Evolutionary conservation across 495 filamentous ascomycete genomes (phyloP).

Genomic region (Hypoxylon perforatum): DNA sequence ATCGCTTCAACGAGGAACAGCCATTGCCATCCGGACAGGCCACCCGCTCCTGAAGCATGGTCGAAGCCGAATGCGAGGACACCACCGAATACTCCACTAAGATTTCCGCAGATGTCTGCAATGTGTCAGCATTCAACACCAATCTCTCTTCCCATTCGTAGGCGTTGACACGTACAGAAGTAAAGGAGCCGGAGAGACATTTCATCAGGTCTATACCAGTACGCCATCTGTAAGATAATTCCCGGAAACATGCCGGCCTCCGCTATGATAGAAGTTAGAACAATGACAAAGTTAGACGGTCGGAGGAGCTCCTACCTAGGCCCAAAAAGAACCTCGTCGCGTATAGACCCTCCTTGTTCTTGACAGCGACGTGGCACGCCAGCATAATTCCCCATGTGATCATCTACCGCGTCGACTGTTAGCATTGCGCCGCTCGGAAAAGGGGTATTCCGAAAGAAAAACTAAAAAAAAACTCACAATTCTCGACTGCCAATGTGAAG

Average conservation of each 20-base stretch:
- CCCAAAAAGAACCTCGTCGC: constrained; percentile 52
- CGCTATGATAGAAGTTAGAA: constrained; percentile 28
- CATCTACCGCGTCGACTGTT: constrained; percentile 27
- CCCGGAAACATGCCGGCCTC: constrained; percentile 58
- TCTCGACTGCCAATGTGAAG: constrained; percentile 53
- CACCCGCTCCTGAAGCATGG: constrained; percentile 43
- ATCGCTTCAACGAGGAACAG: constrained; percentile 54
- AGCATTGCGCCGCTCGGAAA: too few species aligned
- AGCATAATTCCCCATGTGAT: constrained; percentile 53
- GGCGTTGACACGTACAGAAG: constrained; percentile 45
- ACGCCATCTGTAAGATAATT: constrained; percentile 53
- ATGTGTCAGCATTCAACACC: constrained; percentile 6
- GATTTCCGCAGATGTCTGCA: constrained; percentile 46
- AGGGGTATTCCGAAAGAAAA: too few species aligned
- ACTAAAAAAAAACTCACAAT: constrained; percentile 36
- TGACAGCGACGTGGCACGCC: constrained; percentile 50
- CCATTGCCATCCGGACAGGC: constrained; percentile 57
- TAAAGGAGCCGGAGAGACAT: constrained; percentile 52
- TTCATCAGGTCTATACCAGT: constrained; percentile 60
- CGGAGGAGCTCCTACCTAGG: constrained; percentile 33
- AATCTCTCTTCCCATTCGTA: too few species aligned
- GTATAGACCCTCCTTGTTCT: constrained; percentile 49
- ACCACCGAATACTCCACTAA: constrained; percentile 51
- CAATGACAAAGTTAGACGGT: background rate
- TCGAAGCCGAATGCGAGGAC: constrained; percentile 57